Base-by-base conservation (phyloP, 2,329 filamentous ascomycete genomes). In the Hypoxylon sp. region DNA sequence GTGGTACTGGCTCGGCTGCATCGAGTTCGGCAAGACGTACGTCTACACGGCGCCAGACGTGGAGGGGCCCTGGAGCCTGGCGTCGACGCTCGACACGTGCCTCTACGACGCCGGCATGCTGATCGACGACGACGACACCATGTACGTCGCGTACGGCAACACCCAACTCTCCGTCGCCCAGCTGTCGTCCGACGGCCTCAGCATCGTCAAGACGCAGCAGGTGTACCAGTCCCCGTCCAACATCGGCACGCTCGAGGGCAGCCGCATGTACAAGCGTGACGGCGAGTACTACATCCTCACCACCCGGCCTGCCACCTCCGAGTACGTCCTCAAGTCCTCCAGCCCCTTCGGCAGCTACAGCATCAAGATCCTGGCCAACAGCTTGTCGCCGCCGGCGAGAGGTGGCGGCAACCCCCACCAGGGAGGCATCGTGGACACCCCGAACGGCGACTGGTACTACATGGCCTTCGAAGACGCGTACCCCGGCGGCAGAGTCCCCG, bases 61-160 rank as follows among this genome's bases (percentile, higher is more conserved):
- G 2, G 71, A 72, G 1, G 79, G 78, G 0, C 78, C 78, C 0
- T 83, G 80, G 80, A 73, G 55, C n/a, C 70, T 77, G 35, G 60
- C 65, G 27, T 72, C 69, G 1, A 74, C 68, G 8, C 70, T 78
- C 13, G 72, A 70, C 0, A 74, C 67, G 1, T 87, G 83, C 69
- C 85, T 83, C 64, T 87, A 87, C 63, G 83, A 87, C 67, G 78
- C 74, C n/a, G 83, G 84, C 0, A 69, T 87, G 0, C 68, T 86
- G n/a, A 77, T 87, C 27, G 83, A 86, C 46, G 81, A 84, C 20
- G 78, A 86, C 27, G 83, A 85, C 53, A 81, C 78, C 1, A 82
- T 86, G 76, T 87, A 86, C 48, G 78, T 87, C 0, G 81, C 77
- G 0, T 84, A 84, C 63, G 83, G 78, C 75, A 42, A 77, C 70